A percentile compares a stretch with the other conserved stretches of the same genome.
These are phyloP conservation scores for Elsinoe australis DNA, from an alignment of 2,329 filamentous ascomycete genomes.

Conservation along the genomic window DNA sequence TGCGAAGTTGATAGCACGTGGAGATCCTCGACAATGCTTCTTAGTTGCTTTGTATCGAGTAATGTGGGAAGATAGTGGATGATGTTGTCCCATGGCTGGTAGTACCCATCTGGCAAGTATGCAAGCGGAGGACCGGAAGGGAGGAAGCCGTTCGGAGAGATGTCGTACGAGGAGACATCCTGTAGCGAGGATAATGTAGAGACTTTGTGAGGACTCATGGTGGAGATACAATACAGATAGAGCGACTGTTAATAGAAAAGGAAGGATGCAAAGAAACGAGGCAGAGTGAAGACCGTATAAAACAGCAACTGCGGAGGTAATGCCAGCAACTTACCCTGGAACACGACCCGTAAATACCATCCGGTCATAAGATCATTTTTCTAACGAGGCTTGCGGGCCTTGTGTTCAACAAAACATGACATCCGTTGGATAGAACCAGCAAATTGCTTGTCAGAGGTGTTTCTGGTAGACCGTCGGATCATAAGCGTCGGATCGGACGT, in stretches of 20 bases:
- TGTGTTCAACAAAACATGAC: neutral
- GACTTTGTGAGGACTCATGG: conserved; percentile 26
- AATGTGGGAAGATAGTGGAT: conserved; percentile 73
- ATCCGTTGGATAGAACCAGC: conserved; percentile 2
- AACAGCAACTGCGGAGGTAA: no score
- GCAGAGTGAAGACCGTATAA: no score
- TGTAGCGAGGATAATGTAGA: conserved; percentile 21
- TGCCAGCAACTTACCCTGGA: neutral
- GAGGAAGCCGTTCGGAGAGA: conserved; percentile 75
- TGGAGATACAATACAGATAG: conserved; percentile 8
- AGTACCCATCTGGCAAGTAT: conserved; percentile 78
- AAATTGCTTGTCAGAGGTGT: no score
- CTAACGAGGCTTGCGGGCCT: no score
- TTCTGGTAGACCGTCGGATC: conserved; percentile 1
- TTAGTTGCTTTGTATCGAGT: conserved; percentile 52
- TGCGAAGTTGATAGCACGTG: neutral
- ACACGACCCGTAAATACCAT: no score
- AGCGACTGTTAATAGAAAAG: neutral
- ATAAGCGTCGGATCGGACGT: neutral
- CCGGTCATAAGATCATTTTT: no score
- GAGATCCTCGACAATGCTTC: neutral
- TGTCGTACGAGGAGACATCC: conserved; percentile 51
- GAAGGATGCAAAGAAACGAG: conserved; percentile 1
- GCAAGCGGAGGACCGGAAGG: conserved; percentile 70
- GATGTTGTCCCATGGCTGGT: conserved; percentile 85